phyloP scores from a whole-genome alignment of 495 filamentous ascomycete species.

The Penicillium soppii region DNA sequence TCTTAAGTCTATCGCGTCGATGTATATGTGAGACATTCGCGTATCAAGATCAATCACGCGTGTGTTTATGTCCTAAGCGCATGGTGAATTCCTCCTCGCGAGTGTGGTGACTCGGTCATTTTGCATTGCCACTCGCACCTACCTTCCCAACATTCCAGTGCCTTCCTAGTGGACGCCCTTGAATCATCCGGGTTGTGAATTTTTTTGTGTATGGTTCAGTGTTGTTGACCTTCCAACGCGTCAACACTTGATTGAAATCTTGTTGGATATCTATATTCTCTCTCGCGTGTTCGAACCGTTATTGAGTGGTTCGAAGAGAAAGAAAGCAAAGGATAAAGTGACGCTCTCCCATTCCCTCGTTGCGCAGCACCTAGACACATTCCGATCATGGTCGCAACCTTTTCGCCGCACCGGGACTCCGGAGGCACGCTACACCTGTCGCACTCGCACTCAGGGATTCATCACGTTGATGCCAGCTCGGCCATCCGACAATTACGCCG shows the following conservation, averaged over 20 bases:
- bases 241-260: too few relatives aligned
- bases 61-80: background rate
- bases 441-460: constrained; percentile 73
- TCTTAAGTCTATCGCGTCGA: background rate
- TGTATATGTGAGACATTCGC: constrained; percentile 5
- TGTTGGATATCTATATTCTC: too few relatives aligned
- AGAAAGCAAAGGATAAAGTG: too few relatives aligned
- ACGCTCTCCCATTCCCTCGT: constrained; percentile 20
- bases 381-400: constrained; percentile 51
- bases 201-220: background rate
- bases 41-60: background rate
- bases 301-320: too few relatives aligned
- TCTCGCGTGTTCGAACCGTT: too few relatives aligned
- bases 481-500: constrained; percentile 76
- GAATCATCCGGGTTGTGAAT: background rate
- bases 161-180: background rate
- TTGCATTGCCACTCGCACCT: constrained; percentile 4
- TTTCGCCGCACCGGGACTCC: constrained; percentile 58
- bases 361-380: constrained; percentile 21
- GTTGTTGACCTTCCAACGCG: background rate
- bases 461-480: constrained; percentile 74
- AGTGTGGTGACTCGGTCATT: constrained; percentile 3
- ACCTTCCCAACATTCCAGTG: constrained; percentile 6
- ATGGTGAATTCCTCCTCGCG: constrained; percentile 7
- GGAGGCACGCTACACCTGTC: constrained; percentile 79